Conservation (phyloP, 2,329 filamentous ascomycete genomes). For the Plectosphaerella cucumerina region DNA sequence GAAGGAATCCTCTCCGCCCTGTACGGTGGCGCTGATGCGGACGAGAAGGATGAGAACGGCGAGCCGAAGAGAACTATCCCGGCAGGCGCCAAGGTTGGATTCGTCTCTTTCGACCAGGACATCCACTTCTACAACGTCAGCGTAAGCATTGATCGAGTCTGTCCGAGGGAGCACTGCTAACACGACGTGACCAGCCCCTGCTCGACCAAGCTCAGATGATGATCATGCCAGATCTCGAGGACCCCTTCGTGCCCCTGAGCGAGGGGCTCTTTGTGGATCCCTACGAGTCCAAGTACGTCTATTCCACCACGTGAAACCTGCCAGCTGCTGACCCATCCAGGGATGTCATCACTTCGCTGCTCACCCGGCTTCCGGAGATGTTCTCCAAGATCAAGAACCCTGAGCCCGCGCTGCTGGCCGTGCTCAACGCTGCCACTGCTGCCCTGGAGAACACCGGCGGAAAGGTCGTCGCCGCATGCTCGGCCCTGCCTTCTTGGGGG, state of each 20-base stretch:
- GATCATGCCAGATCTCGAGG: constrained; percentile 96
- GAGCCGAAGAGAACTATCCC: constrained; percentile 60
- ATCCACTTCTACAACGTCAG: constrained; percentile 97
- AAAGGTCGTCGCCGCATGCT: constrained; percentile 84
- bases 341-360: constrained; percentile 79
- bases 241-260: constrained; percentile 89
- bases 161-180: no score
- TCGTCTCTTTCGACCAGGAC: constrained; percentile 93
- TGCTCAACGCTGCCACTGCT: constrained; percentile 77
- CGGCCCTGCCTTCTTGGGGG: constrained; percentile 86
- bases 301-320: neutral
- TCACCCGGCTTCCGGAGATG: constrained; percentile 77
- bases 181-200: constrained; percentile 45
- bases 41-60: constrained; percentile 48
- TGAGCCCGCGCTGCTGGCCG: constrained; percentile 81
- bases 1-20: constrained; percentile 81
- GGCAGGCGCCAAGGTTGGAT: constrained; percentile 80
- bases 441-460: constrained; percentile 84
- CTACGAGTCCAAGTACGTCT: constrained; percentile 69
- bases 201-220: constrained; percentile 93
- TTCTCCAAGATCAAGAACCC: constrained; percentile 87
- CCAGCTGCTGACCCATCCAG: constrained; percentile 30
- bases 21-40: constrained; percentile 63
- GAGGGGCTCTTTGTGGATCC: constrained; percentile 94
- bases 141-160: constrained; percentile 43